Evolutionary conservation across 1,284 basidiomycete species (phyloP).

Genomic region (Golubevia sp.): DNA sequence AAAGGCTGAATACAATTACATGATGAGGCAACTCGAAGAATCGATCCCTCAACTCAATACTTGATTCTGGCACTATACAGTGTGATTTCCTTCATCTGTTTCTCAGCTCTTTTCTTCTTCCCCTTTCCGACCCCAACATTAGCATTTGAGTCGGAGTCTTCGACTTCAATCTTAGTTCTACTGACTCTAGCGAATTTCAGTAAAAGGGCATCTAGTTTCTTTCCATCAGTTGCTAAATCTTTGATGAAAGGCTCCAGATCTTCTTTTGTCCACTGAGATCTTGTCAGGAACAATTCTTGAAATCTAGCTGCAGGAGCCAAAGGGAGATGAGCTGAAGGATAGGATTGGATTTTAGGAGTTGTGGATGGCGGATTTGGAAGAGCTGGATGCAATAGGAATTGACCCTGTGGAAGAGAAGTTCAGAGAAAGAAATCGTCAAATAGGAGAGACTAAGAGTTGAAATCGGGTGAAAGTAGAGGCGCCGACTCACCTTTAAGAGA

Average conservation of each 20-base stretch:
- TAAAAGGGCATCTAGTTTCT: constrained; percentile 33
- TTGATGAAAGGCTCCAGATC: constrained; percentile 46
- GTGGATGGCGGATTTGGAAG: too few relatives aligned
- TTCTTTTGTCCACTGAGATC: constrained; percentile 37
- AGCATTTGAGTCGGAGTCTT: not conserved
- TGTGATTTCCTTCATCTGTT: constrained; percentile 10
- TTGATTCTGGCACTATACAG: too few relatives aligned
- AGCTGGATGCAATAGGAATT: too few relatives aligned
- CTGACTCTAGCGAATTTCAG: constrained; percentile 36
- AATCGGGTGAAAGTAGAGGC: too few relatives aligned
- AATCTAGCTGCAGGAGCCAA: constrained; percentile 37
- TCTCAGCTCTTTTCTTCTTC: constrained; percentile 19
- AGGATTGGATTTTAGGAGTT: constrained; percentile 26
- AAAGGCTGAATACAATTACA: too few relatives aligned
- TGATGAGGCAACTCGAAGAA: too few relatives aligned
- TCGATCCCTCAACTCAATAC: too few relatives aligned
- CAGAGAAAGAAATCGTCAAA: too few relatives aligned
- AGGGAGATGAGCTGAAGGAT: constrained; percentile 32
- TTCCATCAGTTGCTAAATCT: constrained; percentile 23
- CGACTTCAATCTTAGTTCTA: constrained; percentile 25
- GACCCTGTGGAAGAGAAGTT: too few relatives aligned
- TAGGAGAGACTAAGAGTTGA: too few relatives aligned
- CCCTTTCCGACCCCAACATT: constrained; percentile 20
- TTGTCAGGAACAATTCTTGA: constrained; percentile 43
- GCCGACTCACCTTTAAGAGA: too few relatives aligned